Evolutionary conservation across 805 yeast species (phyloP).

Genomic region (Millerozyma miso): DNA sequence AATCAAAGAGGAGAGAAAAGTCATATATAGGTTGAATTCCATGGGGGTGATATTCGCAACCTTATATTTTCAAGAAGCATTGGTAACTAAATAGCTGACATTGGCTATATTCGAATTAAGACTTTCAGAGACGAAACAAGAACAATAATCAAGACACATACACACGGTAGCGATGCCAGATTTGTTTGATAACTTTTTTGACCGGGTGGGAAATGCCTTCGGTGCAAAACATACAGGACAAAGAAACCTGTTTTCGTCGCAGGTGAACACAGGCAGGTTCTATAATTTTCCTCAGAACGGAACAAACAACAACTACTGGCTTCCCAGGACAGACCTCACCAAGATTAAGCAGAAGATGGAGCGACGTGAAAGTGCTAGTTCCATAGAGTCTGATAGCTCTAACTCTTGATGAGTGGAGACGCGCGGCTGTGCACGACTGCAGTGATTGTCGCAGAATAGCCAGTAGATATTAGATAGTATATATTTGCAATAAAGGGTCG

Average conservation of each 20-base stretch:
- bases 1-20: background rate
- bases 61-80: no score
- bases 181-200: constrained; percentile 37
- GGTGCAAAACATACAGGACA: constrained; percentile 12
- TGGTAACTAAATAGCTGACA: no score
- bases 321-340: constrained; percentile 16
- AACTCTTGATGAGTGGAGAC: no score
- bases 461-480: no score
- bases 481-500: no score
- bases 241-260: constrained; percentile 27
- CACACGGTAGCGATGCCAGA: constrained; percentile 14
- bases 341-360: background rate
- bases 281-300: constrained; percentile 33
- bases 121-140: no score
- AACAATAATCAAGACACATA: background rate
- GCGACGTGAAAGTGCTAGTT: background rate
- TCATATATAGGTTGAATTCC: background rate
- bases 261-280: constrained; percentile 34
- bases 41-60: background rate
- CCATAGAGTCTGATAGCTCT: background rate
- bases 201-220: constrained; percentile 24
- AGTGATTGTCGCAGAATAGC: no score
- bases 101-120: no score
- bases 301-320: constrained; percentile 39
- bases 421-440: no score